A percentile compares a stretch with the other conserved stretches of the same genome.
phyloP scores from a whole-genome alignment of 2,329 filamentous ascomycete species.

The Arthroderma sp. region DNA sequence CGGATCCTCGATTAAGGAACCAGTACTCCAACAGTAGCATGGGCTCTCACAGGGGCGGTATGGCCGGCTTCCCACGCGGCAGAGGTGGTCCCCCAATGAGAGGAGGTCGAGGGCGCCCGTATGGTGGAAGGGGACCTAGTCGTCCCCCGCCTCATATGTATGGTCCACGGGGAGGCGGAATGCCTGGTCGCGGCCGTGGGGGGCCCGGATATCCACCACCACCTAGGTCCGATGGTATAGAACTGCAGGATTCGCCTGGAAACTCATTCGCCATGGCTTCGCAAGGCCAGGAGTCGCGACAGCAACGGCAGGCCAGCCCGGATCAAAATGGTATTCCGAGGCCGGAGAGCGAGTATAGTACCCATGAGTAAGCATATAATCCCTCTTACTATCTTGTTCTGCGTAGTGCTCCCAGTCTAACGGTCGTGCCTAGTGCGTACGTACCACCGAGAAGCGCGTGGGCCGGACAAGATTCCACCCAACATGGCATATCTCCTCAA shows the following conservation, averaged over 20 bases:
- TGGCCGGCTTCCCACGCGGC: slow-evolving; percentile 36
- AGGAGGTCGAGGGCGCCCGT: slow-evolving; percentile 30
- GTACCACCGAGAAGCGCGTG: slow-evolving; percentile 35
- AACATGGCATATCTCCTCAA: neutral
- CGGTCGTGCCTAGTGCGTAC: slow-evolving; percentile 17
- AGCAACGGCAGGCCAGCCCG: slow-evolving; percentile 10
- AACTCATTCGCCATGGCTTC: slow-evolving; percentile 23
- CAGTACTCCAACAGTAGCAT: slow-evolving; percentile 36
- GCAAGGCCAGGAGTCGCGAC: slow-evolving; percentile 52
- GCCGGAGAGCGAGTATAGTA: slow-evolving; percentile 59
- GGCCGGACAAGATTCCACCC: slow-evolving; percentile 11
- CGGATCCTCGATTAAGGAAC: slow-evolving; percentile 31
- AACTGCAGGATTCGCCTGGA: slow-evolving; percentile 65
- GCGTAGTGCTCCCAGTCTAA: neutral
- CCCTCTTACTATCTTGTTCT: slow-evolving; percentile 1
- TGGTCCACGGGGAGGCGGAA: slow-evolving; percentile 18
- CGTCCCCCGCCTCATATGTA: slow-evolving; percentile 29
- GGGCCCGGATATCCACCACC: slow-evolving; percentile 38
- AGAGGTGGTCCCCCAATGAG: slow-evolving; percentile 42
- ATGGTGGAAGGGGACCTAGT: slow-evolving; percentile 14
- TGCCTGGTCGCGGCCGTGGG: slow-evolving; percentile 31
- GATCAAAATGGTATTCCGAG: slow-evolving; percentile 36
- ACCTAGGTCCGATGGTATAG: slow-evolving; percentile 19
- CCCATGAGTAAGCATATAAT: slow-evolving; percentile 50
- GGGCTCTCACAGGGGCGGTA: slow-evolving; percentile 28